Base-by-base conservation (phyloP, 108 stramenopile genomes). In the Bacterosira constricta region DNA sequence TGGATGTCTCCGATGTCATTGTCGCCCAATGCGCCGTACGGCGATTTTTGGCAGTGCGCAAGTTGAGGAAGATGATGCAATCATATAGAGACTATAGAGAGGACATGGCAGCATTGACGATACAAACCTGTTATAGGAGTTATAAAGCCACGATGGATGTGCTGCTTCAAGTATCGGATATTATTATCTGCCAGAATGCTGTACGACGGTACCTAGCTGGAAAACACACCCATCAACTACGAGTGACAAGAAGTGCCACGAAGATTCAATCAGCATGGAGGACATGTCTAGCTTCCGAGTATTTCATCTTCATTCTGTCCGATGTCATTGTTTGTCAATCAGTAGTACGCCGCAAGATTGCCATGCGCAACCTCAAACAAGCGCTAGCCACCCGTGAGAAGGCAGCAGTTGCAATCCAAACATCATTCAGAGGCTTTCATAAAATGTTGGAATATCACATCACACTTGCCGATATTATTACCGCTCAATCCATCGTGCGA, bases 221-320 rank as follows among this genome's bases (percentile, higher is more conserved):
- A 26, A 54, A 47, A 7, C 42, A 44, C 42, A 6, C 5, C 17
- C 42, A 29, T 9, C 51, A 10, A 29, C 30, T 18, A 9, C 7
- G 21, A 11, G 8, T 29, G 12, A 13, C 30, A 11, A 52, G 30
- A 29, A 13, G 37, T 18, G 86, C 88, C 9, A 80, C 76, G 9
- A 49, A 69, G 29, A 92, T 92, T 63, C 88, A 89, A 63, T 68
- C 69, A 31, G 46, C 71, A 2, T 92, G 88, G 87, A 79, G 91
- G 51, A 82, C 85, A 18, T 85, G 86, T 36, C 76, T 81, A n/a
- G 64, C 80, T 18, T 85, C 69, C 63, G 76, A 86, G 6, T 81
- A 84, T 36, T 92, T 72, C 53, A 79, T 89, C 47, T 77, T 84
- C 54, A 82, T 84, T 15, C 34, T 90, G 35, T 73, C 84, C n/a